Evolutionary conservation across 1,284 basidiomycete species (phyloP).

Genomic region (Volvariella surrecta): DNA sequence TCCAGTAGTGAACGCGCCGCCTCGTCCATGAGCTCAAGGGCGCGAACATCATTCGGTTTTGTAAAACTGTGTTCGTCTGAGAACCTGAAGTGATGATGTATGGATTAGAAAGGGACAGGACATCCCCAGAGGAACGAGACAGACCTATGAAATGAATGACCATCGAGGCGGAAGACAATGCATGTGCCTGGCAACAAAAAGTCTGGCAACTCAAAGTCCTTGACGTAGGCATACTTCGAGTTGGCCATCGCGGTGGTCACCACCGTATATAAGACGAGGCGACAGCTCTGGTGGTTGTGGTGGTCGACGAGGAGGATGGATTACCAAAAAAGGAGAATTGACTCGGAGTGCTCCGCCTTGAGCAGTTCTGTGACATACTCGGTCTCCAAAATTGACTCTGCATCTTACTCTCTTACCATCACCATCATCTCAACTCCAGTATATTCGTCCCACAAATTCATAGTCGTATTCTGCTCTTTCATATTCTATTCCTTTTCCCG

Average conservation of each 20-base stretch:
- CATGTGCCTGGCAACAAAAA: slow-evolving; percentile 78
- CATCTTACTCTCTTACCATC: slow-evolving; percentile 16
- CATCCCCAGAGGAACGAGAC: slow-evolving; percentile 12
- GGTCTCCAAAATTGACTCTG: not conserved
- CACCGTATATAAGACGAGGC: not conserved
- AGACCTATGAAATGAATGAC: slow-evolving; percentile 91
- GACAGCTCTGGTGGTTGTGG: not conserved
- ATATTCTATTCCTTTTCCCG: slow-evolving; percentile 1
- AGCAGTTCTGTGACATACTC: not conserved
- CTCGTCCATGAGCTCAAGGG: slow-evolving; percentile 88
- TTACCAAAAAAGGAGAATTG: not conserved
- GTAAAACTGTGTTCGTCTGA: slow-evolving; percentile 75
- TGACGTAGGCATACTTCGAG: slow-evolving; percentile 87
- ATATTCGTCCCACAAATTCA: slow-evolving; percentile 6
- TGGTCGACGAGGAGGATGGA: not conserved
- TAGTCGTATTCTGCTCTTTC: slow-evolving; percentile 2
- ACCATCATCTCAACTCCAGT: slow-evolving; percentile 11
- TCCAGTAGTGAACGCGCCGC: slow-evolving; percentile 82
- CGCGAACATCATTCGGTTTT: slow-evolving; percentile 90
- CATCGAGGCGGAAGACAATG: slow-evolving; percentile 86
- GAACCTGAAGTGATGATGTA: slow-evolving; percentile 39
- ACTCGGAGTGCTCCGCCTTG: slow-evolving; percentile 2
- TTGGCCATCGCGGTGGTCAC: slow-evolving; percentile 63
- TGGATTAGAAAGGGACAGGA: not conserved
- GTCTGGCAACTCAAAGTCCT: slow-evolving; percentile 86